phyloP scores from a whole-genome alignment of 345 rosid genomes.

The Limnanthes douglasii region DNA sequence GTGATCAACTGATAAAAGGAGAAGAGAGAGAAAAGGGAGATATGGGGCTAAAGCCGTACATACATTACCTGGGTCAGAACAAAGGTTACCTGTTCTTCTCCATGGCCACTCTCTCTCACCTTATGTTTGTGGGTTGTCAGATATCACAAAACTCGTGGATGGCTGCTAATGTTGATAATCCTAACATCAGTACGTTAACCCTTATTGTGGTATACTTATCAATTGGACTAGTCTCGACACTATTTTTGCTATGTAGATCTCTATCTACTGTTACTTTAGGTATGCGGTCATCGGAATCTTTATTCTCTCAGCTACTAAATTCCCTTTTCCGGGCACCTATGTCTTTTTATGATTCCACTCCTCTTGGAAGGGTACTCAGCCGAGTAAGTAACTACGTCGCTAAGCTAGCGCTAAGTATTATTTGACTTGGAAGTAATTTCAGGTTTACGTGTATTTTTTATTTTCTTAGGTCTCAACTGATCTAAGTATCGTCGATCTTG shows the following conservation, averaged over 20 bases:
- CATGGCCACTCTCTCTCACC: constrained; percentile 25
- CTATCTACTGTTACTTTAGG: constrained; percentile 29
- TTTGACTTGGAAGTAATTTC: too few relatives aligned
- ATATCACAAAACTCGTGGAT: constrained; percentile 60
- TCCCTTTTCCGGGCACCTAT: constrained; percentile 67
- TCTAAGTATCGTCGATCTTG: constrained; percentile 86
- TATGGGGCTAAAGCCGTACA: constrained; percentile 57
- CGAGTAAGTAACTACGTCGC: constrained; percentile 27
- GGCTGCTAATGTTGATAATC: constrained; percentile 63
- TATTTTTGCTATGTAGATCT: constrained; percentile 30
- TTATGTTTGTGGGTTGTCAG: constrained; percentile 32
- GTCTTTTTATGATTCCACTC: constrained; percentile 69
- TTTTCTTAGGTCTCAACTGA: constrained; percentile 55
- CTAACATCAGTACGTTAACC: constrained; percentile 30
- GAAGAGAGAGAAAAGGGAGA: constrained; percentile 84
- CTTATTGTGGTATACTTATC: constrained; percentile 39
- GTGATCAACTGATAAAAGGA: constrained; percentile 59
- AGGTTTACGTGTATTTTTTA: too few relatives aligned
- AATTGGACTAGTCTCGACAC: constrained; percentile 24
- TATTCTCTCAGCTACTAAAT: constrained; percentile 52
- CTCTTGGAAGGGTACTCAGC: constrained; percentile 63
- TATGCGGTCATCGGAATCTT: constrained; percentile 41
- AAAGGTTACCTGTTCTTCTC: constrained; percentile 45
- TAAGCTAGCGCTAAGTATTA: too few relatives aligned
- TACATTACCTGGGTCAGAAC: constrained; percentile 45